Percentiles rank a stretch among this genome's conserved stretches.
These are phyloP conservation scores for Hypoxylon perforatum DNA, from an alignment of 495 filamentous ascomycete species.

Conservation along the genomic window DNA sequence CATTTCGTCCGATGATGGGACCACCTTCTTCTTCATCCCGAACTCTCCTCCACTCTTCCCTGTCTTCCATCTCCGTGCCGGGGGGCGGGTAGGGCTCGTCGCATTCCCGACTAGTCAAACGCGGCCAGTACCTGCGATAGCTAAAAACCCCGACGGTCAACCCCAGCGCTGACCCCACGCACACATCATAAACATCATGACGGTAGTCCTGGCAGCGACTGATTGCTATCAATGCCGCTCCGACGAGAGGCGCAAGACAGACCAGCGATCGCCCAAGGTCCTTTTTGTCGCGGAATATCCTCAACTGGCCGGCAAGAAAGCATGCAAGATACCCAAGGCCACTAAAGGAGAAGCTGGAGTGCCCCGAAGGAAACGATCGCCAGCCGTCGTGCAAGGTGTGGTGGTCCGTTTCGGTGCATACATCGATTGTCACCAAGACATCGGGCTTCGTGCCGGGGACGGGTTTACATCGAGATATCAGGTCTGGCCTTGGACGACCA, in stretches of 20 bases:
- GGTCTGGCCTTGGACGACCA: constrained; percentile 88
- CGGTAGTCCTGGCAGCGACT: constrained; percentile 94
- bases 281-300: constrained; percentile 76
- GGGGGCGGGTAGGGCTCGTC: constrained; percentile 61
- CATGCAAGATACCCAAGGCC: constrained; percentile 86
- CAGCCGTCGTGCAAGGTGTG: constrained; percentile 91
- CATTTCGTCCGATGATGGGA: constrained; percentile 35
- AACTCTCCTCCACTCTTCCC: constrained; percentile 44
- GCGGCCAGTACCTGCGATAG: constrained; percentile 75
- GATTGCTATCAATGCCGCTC: constrained; percentile 87
- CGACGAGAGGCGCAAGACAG: constrained; percentile 75
- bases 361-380: constrained; percentile 91
- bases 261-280: constrained; percentile 76
- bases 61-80: constrained; percentile 34
- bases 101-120: constrained; percentile 58
- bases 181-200: constrained; percentile 95
- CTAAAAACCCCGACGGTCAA: constrained; percentile 80
- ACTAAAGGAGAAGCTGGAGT: constrained; percentile 85
- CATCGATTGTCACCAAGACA: constrained; percentile 74
- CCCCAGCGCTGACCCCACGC: constrained; percentile 77
- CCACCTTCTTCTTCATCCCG: constrained; percentile 50
- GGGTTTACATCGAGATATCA: constrained; percentile 89
- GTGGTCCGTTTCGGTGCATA: constrained; percentile 82
- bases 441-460: constrained; percentile 69
- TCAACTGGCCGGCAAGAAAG: constrained; percentile 82